A percentile compares a stretch with the other conserved stretches of the same genome.
Evolutionary conservation across 352 stramenopile genomes (phyloP).

Genomic region (Globisporangium middletonii): DNA sequence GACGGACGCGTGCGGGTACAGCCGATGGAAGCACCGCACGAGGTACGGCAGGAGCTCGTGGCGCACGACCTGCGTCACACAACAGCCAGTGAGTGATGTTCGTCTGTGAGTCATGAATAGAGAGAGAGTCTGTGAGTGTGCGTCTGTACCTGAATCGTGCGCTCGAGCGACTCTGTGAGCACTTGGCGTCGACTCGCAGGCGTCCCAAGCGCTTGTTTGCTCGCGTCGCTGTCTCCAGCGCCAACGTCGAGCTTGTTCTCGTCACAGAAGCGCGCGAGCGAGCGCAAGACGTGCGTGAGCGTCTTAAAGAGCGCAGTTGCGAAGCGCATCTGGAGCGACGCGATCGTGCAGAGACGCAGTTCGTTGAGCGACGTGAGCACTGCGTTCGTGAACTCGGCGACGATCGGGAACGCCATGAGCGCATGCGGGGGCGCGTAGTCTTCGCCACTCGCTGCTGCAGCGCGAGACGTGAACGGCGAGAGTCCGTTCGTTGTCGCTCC

Average conservation of each 20-base stretch:
- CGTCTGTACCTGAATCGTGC: constrained; percentile 49
- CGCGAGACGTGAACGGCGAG: constrained; percentile 6
- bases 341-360: constrained; percentile 69
- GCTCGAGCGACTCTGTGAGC: constrained; percentile 35
- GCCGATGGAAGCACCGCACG: constrained; percentile 63
- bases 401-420: constrained; percentile 84
- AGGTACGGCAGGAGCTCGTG: constrained; percentile 59
- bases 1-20: constrained; percentile 40
- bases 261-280: constrained; percentile 44
- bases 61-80: constrained; percentile 31
- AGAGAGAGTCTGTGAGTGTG: constrained; percentile 1
- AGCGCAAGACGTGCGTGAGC: constrained; percentile 40
- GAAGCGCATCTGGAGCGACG: constrained; percentile 52
- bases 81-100: not conserved
- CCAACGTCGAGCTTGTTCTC: constrained; percentile 43
- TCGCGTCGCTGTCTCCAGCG: not conserved
- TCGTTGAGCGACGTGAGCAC: constrained; percentile 80
- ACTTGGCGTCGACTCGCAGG: constrained; percentile 11
- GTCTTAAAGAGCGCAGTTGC: constrained; percentile 49
- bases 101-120: not conserved
- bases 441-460: constrained; percentile 9
- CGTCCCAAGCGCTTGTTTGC: constrained; percentile 2
- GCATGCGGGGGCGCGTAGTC: constrained; percentile 65
- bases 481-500: constrained; percentile 3
- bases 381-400: constrained; percentile 82